phyloP scores from a whole-genome alignment of 108 stramenopile species.

The Chaetoceros muelleri region DNA sequence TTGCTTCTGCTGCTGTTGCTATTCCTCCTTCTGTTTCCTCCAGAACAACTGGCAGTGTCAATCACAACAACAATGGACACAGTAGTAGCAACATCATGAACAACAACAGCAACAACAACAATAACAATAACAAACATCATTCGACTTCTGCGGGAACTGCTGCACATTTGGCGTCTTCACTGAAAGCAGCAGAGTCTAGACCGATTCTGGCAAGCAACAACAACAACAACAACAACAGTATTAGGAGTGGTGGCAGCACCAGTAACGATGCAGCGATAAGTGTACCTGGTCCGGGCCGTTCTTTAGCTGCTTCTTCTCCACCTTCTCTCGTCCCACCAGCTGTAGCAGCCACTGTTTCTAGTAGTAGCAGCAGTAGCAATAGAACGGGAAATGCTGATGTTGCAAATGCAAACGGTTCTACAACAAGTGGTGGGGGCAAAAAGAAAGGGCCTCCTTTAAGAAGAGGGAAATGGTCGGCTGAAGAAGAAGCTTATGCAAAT shows the following conservation, averaged over 20 bases:
- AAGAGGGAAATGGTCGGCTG: slow-evolving; percentile 86
- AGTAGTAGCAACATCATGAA: slow-evolving; percentile 1
- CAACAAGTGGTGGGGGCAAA: slow-evolving; percentile 15
- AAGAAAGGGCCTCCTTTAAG: slow-evolving; percentile 42
- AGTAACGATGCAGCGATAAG: neutral
- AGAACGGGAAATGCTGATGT: slow-evolving; percentile 1
- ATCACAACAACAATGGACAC: neutral
- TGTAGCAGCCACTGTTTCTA: slow-evolving; percentile 3
- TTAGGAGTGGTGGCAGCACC: slow-evolving; percentile 3
- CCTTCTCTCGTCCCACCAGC: neutral
- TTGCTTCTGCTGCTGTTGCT: too few species aligned
- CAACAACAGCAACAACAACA: slow-evolving; percentile 6
- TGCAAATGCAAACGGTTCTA: slow-evolving; percentile 3
- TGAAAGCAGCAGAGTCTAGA: too few species aligned
- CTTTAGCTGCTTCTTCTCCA: neutral
- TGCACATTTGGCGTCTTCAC: too few species aligned
- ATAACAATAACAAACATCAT: too few species aligned
- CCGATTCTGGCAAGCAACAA: too few species aligned
- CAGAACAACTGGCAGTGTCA: too few species aligned
- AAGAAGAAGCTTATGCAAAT: slow-evolving; percentile 93
- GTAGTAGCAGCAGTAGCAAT: slow-evolving; percentile 8
- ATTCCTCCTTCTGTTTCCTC: too few species aligned
- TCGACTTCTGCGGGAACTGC: too few species aligned
- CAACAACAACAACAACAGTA: slow-evolving; percentile 7
- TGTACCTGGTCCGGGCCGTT: neutral